Evolutionary conservation across 2,329 filamentous ascomycete species (phyloP), one percentile per base, ranked within the genome.

Genomic region (Lachnellula arida): DNA sequence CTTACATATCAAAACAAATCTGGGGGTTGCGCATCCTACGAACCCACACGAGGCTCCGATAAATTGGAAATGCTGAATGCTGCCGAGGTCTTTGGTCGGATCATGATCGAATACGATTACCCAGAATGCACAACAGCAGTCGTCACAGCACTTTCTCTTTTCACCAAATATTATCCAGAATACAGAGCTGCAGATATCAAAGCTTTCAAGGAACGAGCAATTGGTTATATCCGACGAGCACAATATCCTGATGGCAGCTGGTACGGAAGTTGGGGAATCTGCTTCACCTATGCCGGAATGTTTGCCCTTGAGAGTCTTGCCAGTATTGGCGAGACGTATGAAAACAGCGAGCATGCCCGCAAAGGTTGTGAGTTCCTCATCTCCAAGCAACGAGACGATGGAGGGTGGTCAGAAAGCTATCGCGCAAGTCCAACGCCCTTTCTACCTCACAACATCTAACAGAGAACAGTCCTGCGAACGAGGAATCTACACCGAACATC

Each of bases 31-130:
- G 89, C 91, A 0, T 94, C 91, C 15, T 99, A 99, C 70, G 94
- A 99, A 69, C 82, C 82, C 1, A 87, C 87, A 1, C 84, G 94
- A 25, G 93, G 88, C 2, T 87, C 89, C 9, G 80, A 88, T 63
- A 82, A 81, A 63, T 72, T 97, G 63, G 94, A 99, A 72, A 80
- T 86, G 70, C 81, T 99, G 44, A 99, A 99, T 67, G 93, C 93
- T 0, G 94, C 94, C 1, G 94, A 99, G 71, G 92, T 99, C 0
- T 99, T 99, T 71, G 92, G 91, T 14, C 82, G 86, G 19, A 99
- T 99, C 74, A 99, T 99, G 94, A 87, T 99, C 53, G 93, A 97
- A 69, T 99, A 99, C 71, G 91, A 96, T 71, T 97, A 99, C 68
- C 91, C 93, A 0, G 94, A 99, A 72, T 99, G 94, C 76, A 99